Evolutionary conservation across 2,329 filamentous ascomycete species (phyloP).

Genomic region (Apiospora hydei): DNA sequence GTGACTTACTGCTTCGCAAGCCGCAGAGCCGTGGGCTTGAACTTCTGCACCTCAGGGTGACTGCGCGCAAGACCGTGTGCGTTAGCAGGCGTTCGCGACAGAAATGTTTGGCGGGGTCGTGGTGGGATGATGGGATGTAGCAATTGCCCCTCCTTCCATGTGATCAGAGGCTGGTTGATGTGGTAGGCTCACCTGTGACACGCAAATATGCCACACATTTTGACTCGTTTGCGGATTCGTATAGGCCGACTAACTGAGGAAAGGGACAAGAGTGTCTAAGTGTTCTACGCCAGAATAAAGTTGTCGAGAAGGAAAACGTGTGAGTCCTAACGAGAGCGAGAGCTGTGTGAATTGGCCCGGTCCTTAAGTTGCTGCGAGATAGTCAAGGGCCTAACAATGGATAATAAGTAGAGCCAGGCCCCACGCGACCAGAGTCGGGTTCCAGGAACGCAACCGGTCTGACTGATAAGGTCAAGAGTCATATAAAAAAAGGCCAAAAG

Average conservation of each 20-base stretch:
- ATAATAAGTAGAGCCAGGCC: not conserved
- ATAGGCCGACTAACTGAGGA: not conserved
- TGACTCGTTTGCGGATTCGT: slow-evolving; percentile 47
- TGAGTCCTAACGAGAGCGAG: not conserved
- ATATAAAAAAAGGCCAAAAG: slow-evolving; percentile 3
- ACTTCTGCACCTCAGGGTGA: slow-evolving; percentile 94
- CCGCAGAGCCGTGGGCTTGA: slow-evolving; percentile 93
- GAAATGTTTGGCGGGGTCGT: slow-evolving; percentile 91
- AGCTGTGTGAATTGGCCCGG: not conserved
- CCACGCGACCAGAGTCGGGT: slow-evolving; percentile 1
- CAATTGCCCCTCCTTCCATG: slow-evolving; percentile 46
- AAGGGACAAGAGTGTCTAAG: not conserved
- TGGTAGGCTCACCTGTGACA: slow-evolving; percentile 78
- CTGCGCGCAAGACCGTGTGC: slow-evolving; percentile 44
- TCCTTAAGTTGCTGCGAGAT: slow-evolving; percentile 4
- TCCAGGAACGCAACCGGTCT: slow-evolving; percentile 16
- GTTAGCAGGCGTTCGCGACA: slow-evolving; percentile 25
- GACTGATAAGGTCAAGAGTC: slow-evolving; percentile 17
- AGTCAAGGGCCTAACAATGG: not conserved
- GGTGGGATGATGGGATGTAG: slow-evolving; percentile 41
- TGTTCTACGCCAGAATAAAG: slow-evolving; percentile 4
- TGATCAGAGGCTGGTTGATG: slow-evolving; percentile 17
- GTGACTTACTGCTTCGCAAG: slow-evolving; percentile 88
- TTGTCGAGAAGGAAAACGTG: slow-evolving; percentile 5
- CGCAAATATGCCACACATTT: slow-evolving; percentile 97